Evolutionary conservation across 345 rosid genomes (phyloP).

Genomic region (Tarenaya hassleriana): DNA sequence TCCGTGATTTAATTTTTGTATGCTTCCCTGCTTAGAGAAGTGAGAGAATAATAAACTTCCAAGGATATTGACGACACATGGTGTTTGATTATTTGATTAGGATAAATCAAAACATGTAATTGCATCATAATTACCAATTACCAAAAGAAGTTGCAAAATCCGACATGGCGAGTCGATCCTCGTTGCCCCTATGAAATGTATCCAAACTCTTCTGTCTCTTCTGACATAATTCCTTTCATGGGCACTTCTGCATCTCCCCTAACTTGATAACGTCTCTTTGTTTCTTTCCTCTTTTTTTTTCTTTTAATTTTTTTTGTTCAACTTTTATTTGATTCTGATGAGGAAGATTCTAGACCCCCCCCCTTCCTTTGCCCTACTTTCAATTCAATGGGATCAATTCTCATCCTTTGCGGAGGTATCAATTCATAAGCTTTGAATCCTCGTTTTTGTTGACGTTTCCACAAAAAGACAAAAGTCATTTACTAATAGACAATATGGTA

Average conservation of each 20-base stretch:
- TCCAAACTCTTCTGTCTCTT: not conserved
- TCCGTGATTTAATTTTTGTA: constrained; percentile 10
- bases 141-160: not conserved
- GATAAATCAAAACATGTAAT: no score
- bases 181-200: not conserved
- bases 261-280: not conserved
- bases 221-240: not conserved
- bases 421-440: no score
- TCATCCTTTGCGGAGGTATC: not conserved
- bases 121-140: no score
- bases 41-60: no score
- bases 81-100: no score
- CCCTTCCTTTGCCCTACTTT: not conserved
- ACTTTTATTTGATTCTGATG: not conserved
- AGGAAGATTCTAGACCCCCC: not conserved
- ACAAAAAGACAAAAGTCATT: no score
- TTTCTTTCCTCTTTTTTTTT: not conserved
- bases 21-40: constrained; percentile 8
- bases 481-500: no score
- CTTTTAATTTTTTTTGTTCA: not conserved
- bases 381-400: no score
- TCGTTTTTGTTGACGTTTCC: no score
- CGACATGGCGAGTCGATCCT: not conserved
- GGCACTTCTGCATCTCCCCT: not conserved
- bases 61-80: no score